Base-by-base conservation (phyloP, 2,329 filamentous ascomycete species). In the Pseudogymnoascus sp. region DNA sequence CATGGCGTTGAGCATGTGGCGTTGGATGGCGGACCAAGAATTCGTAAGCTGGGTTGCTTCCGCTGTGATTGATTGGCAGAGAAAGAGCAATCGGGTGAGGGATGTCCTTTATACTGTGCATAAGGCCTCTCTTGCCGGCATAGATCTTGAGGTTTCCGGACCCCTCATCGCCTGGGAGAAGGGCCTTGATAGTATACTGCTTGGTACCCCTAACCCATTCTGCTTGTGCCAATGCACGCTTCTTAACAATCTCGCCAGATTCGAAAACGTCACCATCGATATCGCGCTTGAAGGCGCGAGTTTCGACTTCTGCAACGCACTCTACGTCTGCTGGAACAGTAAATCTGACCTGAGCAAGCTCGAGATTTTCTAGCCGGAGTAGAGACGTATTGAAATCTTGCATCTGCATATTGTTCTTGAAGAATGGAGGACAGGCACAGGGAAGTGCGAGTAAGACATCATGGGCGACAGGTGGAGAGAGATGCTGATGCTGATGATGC, bases 61-160 rank as follows among this genome's bases (percentile, higher is more conserved):
- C 95, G 0, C 86, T 89, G 76, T 99, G 95, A 39, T 92, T 84
- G 62, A 99, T 87, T 0, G 95, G 93, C n/a, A 99, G 78, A 3
- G 92, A 87, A 68, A 98, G 88, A 0, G 93, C 93, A 63, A 99
- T 79, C 2, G 93, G 88, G 73, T 99, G 93, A 6, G 95, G 93
- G 63, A 97, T 97, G 74, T 97, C 91, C 75, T 95, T 95, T 79
- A 95, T 93, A 68, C 90, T 96, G 77, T 98, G 95, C 93, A 98
- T 98, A 63, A 99, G 81, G 0, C 96, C 96, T 67, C 93, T 87
- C 75, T 93, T 95, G 66, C 96, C 95, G 11, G 93, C 93, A 75
- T 97, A 99, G 37, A 99, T 81, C 75, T 96, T 97, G 65, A 99
- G 79, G 11, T 89, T 85, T 45, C 91, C 95, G 45, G 90, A 88